Conservation (phyloP, 345 rosid genomes). For the Adansonia digitata region DNA sequence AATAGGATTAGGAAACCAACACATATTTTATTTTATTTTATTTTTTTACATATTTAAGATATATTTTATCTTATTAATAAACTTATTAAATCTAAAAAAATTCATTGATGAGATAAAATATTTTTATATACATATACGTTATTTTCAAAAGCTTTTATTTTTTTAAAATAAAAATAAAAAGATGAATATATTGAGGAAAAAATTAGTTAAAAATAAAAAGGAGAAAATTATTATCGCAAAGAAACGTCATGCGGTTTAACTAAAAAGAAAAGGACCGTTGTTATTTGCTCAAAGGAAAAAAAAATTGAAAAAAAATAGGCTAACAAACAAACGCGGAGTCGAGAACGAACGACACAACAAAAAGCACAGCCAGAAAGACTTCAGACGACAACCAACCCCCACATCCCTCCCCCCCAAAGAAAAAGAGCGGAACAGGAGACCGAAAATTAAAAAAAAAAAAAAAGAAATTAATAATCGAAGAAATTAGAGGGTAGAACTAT, state of each 20-base stretch:
- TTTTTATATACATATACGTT: too few relatives aligned
- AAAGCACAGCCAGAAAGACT: not conserved
- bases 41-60: too few relatives aligned
- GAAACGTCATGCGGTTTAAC: not conserved
- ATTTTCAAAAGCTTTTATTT: too few relatives aligned
- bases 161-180: too few relatives aligned
- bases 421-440: not conserved
- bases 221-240: not conserved
- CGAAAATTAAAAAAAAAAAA: not conserved
- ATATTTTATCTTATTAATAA: too few relatives aligned
- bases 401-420: too few relatives aligned
- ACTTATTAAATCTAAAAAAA: too few relatives aligned
- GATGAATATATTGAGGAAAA: too few relatives aligned
- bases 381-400: not conserved
- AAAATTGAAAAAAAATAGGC: not conserved
- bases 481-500: slow-evolving; percentile 18
- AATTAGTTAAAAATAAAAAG: not conserved
- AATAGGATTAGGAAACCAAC: too few relatives aligned
- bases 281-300: not conserved
- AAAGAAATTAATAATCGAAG: not conserved
- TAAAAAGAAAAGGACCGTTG: slow-evolving; percentile 5
- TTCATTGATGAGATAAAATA: too few relatives aligned
- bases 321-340: slow-evolving; percentile 6
- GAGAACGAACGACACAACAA: slow-evolving; percentile 2
- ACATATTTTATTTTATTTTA: too few relatives aligned